Evolutionary conservation across 176 grass and related monocot genomes (phyloP).

Genomic region (Sorghum bicolor): DNA sequence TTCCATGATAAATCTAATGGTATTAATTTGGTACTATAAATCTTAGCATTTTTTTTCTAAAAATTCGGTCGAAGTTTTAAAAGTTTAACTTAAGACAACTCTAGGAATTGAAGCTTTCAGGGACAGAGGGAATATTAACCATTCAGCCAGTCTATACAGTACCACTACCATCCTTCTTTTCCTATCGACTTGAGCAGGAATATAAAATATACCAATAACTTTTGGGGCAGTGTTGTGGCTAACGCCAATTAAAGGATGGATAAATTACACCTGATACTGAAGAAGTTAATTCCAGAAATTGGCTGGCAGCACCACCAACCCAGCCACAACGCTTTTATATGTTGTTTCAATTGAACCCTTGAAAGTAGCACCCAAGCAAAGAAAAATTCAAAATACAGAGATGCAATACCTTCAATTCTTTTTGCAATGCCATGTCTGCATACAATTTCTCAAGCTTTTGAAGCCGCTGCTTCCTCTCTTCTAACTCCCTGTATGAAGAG

Average conservation of each 20-base stretch:
- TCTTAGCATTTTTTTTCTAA: too few species aligned
- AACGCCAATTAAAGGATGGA: not conserved
- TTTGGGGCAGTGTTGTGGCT: not conserved
- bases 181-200: not conserved
- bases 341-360: not conserved
- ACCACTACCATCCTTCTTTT: not conserved
- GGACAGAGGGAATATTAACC: too few species aligned
- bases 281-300: not conserved
- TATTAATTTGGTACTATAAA: too few species aligned
- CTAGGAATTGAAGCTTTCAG: too few species aligned
- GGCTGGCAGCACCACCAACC: not conserved
- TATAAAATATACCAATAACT: not conserved
- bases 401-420: slow-evolving; percentile 74
- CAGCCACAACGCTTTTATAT: not conserved
- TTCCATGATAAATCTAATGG: too few species aligned
- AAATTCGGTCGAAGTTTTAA: too few species aligned
- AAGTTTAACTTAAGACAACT: too few species aligned
- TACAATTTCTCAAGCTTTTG: slow-evolving; percentile 84
- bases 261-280: not conserved
- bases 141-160: not conserved
- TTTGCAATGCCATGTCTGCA: slow-evolving; percentile 80
- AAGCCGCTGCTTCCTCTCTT: slow-evolving; percentile 69
- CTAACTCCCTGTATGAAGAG: slow-evolving; percentile 75
- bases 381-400: not conserved
- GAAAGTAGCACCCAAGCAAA: not conserved